phyloP scores from a whole-genome alignment of 2,329 filamentous ascomycete species.

The Penicillium sp. region DNA sequence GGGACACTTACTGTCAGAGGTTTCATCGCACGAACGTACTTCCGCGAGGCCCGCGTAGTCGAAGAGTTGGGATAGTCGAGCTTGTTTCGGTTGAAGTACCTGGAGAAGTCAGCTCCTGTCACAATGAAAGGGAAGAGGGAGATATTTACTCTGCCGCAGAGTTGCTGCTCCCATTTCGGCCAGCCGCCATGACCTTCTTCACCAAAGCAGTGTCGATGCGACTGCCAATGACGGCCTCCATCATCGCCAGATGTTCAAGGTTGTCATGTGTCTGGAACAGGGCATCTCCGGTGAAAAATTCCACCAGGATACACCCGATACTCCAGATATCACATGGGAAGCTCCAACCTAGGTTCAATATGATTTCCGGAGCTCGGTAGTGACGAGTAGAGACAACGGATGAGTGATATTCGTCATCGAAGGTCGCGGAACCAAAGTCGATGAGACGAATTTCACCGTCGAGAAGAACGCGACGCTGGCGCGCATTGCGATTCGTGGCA shows the following conservation, averaged over 20 bases:
- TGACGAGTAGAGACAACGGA: slow-evolving; percentile 65
- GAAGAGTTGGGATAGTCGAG: slow-evolving; percentile 62
- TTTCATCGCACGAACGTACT: slow-evolving; percentile 68
- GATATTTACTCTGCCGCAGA: slow-evolving; percentile 52
- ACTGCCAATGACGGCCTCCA: slow-evolving; percentile 59
- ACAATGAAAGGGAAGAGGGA: slow-evolving; percentile 9
- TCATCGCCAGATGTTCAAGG: slow-evolving; percentile 65
- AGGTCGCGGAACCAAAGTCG: slow-evolving; percentile 65
- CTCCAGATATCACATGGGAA: slow-evolving; percentile 68
- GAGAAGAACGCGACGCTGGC: slow-evolving; percentile 60
- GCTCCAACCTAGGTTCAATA: slow-evolving; percentile 64
- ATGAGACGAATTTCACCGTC: slow-evolving; percentile 65
- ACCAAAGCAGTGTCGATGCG: slow-evolving; percentile 56
- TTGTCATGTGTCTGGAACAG: slow-evolving; percentile 67
- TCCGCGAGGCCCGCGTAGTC: slow-evolving; percentile 60
- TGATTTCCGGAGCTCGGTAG: slow-evolving; percentile 65
- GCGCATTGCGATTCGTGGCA: slow-evolving; percentile 54
- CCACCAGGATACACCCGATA: slow-evolving; percentile 64
- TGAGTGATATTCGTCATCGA: slow-evolving; percentile 66
- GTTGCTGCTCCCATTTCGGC: slow-evolving; percentile 49
- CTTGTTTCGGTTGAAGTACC: slow-evolving; percentile 55
- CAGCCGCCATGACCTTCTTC: slow-evolving; percentile 49
- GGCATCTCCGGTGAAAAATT: slow-evolving; percentile 66
- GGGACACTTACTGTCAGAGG: slow-evolving; percentile 50
- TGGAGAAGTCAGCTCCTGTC: slow-evolving; percentile 35